Percentiles rank a stretch among this genome's conserved stretches.
Conservation (phyloP, 352 stramenopile species). For the Globisporangium apiculatum region DNA sequence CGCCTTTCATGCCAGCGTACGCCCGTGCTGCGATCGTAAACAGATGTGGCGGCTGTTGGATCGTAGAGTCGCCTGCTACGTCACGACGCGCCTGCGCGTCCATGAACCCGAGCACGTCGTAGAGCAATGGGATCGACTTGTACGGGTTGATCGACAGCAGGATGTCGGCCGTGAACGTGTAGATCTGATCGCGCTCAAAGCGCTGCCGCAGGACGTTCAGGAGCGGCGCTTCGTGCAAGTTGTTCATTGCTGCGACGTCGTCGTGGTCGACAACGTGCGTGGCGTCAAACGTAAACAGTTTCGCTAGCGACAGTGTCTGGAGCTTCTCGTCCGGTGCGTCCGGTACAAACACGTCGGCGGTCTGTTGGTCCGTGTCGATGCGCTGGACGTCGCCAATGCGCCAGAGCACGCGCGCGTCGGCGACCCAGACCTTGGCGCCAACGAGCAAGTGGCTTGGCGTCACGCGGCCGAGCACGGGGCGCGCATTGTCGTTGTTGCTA, state of each 20-base stretch:
- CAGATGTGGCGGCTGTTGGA: constrained; percentile 42
- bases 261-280: constrained; percentile 81
- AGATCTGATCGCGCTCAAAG: constrained; percentile 77
- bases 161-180: constrained; percentile 84
- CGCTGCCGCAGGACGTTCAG: constrained; percentile 72
- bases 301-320: constrained; percentile 37
- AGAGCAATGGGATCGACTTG: constrained; percentile 80
- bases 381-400: constrained; percentile 68
- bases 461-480: constrained; percentile 37
- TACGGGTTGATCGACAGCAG: constrained; percentile 83
- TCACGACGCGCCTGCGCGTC: constrained; percentile 13
- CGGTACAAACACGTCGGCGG: constrained; percentile 47
- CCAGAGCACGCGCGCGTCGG: constrained; percentile 69
- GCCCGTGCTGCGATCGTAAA: constrained; percentile 80
- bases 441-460: constrained; percentile 36
- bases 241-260: constrained; percentile 86
- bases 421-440: constrained; percentile 69
- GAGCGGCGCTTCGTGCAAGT: constrained; percentile 85
- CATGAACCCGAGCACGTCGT: constrained; percentile 78
- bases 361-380: constrained; percentile 36
- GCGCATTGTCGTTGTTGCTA: not conserved
- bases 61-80: too few relatives aligned
- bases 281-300: constrained; percentile 75
- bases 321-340: constrained; percentile 55
- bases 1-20: constrained; percentile 63